These are phyloP conservation scores for Fusarium luffae DNA, from an alignment of 2,329 filamentous ascomycete species.

Conservation along the genomic window DNA sequence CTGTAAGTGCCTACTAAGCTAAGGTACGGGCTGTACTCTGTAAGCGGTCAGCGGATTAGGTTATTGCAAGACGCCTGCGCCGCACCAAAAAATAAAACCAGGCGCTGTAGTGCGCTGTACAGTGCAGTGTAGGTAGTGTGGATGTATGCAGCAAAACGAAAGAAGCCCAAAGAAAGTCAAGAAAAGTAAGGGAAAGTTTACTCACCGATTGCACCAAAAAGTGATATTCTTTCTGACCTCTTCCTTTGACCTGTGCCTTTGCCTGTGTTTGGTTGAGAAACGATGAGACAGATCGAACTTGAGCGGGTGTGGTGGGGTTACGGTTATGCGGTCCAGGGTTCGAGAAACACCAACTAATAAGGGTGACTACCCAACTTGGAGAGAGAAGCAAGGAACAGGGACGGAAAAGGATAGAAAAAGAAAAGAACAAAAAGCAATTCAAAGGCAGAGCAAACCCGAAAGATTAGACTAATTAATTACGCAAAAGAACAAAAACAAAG, in stretches of 20 bases:
- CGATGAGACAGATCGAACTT: conserved; percentile 15
- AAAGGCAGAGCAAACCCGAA: conserved; percentile 6
- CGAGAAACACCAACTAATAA: conserved; percentile 20
- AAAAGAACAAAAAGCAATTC: conserved; percentile 6
- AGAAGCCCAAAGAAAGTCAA: neutral
- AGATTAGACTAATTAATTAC: neutral
- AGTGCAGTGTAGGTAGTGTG: neutral
- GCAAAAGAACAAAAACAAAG: neutral
- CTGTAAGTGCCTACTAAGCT: conserved; percentile 1
- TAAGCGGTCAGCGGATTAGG: conserved; percentile 37
- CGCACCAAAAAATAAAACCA: conserved; percentile 18
- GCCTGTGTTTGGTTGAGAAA: conserved; percentile 25
- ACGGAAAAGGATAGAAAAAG: neutral
- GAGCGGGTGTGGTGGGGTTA: conserved; percentile 43
- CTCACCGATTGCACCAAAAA: neutral
- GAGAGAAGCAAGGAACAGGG: conserved; percentile 12
- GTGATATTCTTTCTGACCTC: neutral
- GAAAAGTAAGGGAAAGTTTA: neutral
- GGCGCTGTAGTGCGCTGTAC: neutral
- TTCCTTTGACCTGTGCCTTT: conserved; percentile 2
- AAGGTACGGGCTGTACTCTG: neutral
- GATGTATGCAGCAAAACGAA: neutral
- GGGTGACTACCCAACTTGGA: neutral
- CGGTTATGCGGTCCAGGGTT: conserved; percentile 41
- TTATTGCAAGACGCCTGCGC: conserved; percentile 40